Percentiles rank a stretch among this genome's conserved stretches.
Evolutionary conservation across 129 eudicot species (phyloP).

Genomic region (Scalesia atractyloides): DNA sequence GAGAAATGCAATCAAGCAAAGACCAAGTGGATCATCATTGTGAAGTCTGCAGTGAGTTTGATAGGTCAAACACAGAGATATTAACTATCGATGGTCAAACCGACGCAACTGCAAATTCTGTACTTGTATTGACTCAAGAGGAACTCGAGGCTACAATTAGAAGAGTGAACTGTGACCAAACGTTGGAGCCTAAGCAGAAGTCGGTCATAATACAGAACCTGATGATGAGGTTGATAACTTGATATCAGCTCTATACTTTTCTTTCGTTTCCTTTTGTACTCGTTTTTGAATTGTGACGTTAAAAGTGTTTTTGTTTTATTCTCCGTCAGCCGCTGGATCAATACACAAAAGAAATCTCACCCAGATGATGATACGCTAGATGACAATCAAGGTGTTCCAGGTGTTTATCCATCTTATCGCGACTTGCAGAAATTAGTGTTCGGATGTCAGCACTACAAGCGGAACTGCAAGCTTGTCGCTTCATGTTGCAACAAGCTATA

Average conservation of each 20-base stretch:
- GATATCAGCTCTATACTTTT: background rate
- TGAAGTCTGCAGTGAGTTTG: slow-evolving; percentile 34
- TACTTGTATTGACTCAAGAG: slow-evolving; percentile 54
- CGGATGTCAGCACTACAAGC: slow-evolving; percentile 90
- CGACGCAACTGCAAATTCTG: slow-evolving; percentile 27
- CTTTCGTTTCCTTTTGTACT: slow-evolving; percentile 6
- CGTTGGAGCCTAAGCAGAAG: slow-evolving; percentile 61
- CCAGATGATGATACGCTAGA: slow-evolving; percentile 34
- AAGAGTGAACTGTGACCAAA: slow-evolving; percentile 64
- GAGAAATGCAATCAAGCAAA: slow-evolving; percentile 27
- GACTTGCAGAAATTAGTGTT: slow-evolving; percentile 53
- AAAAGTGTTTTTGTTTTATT: background rate
- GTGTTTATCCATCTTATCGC: slow-evolving; percentile 69
- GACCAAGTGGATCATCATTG: slow-evolving; percentile 30
- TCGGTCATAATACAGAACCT: slow-evolving; percentile 67
- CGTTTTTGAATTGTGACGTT: slow-evolving; percentile 6
- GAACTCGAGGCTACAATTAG: slow-evolving; percentile 75
- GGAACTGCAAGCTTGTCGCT: slow-evolving; percentile 87
- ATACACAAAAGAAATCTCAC: slow-evolving; percentile 49
- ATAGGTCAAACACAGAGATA: slow-evolving; percentile 35
- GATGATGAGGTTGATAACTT: slow-evolving; percentile 64
- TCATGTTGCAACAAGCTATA: slow-evolving; percentile 80
- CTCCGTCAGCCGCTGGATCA: slow-evolving; percentile 70
- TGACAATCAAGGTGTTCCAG: slow-evolving; percentile 50
- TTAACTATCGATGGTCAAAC: slow-evolving; percentile 29